Base-by-base conservation (phyloP, 352 stramenopile genomes). In the Globisporangium orthogonon region DNA sequence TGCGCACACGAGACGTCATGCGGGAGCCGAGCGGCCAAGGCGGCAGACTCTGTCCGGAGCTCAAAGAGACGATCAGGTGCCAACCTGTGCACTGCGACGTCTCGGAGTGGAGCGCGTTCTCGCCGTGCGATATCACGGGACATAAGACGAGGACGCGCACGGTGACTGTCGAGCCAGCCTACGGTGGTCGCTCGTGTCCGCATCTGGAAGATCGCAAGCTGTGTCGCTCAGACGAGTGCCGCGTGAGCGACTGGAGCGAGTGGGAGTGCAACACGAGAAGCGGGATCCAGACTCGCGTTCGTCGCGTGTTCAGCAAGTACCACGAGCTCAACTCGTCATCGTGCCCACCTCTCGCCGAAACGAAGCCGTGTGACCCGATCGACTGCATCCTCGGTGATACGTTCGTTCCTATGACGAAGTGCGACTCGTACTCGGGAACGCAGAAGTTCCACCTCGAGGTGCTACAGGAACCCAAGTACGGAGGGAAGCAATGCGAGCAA, bases 381-480 rank as follows among this genome's bases (percentile, higher is more conserved):
- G 63, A 86, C 56, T 87, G 77, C 50, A 60, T 74, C 9, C 60
- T 79, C 46, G 61, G 63, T 23, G 60, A 61, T 13, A 82, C 62
- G 37, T 37, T 86, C 66, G 71, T 78, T 56, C 55, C 56, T 48
- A 1, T 45, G 40, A 2, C 69, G 49, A 53, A 63, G 60, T 29
- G 39, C 60, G 13, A 77, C 54, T 47, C 50, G 1, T 40, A 7
- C 0, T 70, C 66, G 3, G 63, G 66, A 1, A 55, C 31, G 18
- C 76, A 79, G 56, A 73, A 52, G 3, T 67, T 73, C 28, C 61
- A 57, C 10, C 68, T 72, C 7, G 29, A 41, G 9, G 59, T 83
- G 17, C 48, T 51, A 0, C 58, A 67, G 18, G 15, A 57, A 5
- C 59, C 75, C 6, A 9, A 65, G 46, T 86, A 81, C 56, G 73